Conservation (phyloP, 2,329 filamentous ascomycete genomes). For the Colletotrichum liriopes region DNA sequence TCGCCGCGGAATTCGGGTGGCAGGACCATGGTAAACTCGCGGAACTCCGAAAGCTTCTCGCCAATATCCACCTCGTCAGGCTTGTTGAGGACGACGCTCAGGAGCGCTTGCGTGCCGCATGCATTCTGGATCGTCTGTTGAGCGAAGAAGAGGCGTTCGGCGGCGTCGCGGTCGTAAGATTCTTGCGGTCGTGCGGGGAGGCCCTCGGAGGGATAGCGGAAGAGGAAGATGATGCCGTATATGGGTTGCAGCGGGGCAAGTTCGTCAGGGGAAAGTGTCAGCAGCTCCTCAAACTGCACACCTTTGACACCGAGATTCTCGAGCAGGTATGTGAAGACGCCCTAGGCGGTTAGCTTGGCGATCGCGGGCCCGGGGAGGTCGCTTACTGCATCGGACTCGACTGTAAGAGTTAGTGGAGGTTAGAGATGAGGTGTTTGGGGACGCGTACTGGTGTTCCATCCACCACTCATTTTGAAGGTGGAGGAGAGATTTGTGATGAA, state of each 20-base stretch:
- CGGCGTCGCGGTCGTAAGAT: slow-evolving; percentile 81
- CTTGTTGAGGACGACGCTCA: slow-evolving; percentile 93
- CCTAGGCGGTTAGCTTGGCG: slow-evolving; percentile 62
- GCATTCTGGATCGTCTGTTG: slow-evolving; percentile 98
- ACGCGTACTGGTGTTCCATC: slow-evolving; percentile 90
- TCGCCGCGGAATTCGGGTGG: slow-evolving; percentile 80
- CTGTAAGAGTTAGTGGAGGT: slow-evolving; percentile 53
- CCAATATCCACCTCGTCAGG: slow-evolving; percentile 81
- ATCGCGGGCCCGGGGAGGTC: neutral
- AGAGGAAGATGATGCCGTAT: slow-evolving; percentile 98
- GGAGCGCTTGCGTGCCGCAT: slow-evolving; percentile 94
- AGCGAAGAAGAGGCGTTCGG: slow-evolving; percentile 91
- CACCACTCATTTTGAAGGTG: slow-evolving; percentile 75
- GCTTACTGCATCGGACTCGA: slow-evolving; percentile 94
- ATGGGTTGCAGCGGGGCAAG: slow-evolving; percentile 82
- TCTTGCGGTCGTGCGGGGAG: slow-evolving; percentile 41
- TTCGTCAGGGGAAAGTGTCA: slow-evolving; percentile 85
- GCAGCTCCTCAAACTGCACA: slow-evolving; percentile 97
- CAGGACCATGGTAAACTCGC: slow-evolving; percentile 89
- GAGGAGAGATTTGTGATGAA: neutral
- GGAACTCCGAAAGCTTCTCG: slow-evolving; percentile 80
- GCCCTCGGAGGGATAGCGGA: slow-evolving; percentile 93
- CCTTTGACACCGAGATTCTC: slow-evolving; percentile 91
- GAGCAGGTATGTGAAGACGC: slow-evolving; percentile 97
- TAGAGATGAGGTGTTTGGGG: slow-evolving; percentile 21